Conservation (phyloP, 495 filamentous ascomycete genomes). For the Cenococcum geophilum region DNA sequence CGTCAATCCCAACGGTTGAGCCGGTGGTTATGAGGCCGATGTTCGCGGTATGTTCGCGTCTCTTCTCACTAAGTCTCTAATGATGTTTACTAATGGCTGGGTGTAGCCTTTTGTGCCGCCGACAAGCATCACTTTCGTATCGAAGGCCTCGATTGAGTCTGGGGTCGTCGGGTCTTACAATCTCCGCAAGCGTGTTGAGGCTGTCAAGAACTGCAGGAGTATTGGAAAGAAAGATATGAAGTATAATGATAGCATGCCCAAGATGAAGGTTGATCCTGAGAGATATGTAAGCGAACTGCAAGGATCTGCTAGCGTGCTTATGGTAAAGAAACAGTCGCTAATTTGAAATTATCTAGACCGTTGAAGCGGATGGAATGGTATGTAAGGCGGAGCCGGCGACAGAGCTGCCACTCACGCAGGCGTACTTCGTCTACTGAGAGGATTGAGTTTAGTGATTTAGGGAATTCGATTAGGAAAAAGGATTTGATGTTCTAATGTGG, state of each 20-base stretch:
- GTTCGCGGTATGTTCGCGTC: slow-evolving; percentile 58
- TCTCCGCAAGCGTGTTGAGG: slow-evolving; percentile 72
- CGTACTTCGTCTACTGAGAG: slow-evolving; percentile 67
- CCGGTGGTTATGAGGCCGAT: slow-evolving; percentile 81
- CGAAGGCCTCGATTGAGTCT: slow-evolving; percentile 57
- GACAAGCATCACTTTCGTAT: slow-evolving; percentile 79
- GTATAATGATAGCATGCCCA: slow-evolving; percentile 79
- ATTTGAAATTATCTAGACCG: slow-evolving; percentile 43
- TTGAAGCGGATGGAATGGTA: slow-evolving; percentile 77
- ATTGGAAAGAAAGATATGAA: slow-evolving; percentile 92
- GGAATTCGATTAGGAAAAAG: too few species aligned
- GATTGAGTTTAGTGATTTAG: too few species aligned
- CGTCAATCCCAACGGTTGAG: slow-evolving; percentile 84
- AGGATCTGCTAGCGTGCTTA: neutral
- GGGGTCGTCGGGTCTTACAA: slow-evolving; percentile 65
- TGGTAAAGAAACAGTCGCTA: neutral
- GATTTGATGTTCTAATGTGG: too few species aligned
- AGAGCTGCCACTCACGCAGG: slow-evolving; percentile 73
- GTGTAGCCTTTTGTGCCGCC: slow-evolving; percentile 54
- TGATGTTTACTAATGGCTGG: slow-evolving; percentile 2
- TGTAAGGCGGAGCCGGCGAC: slow-evolving; percentile 70
- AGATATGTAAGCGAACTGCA: slow-evolving; percentile 68
- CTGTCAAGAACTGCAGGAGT: slow-evolving; percentile 71
- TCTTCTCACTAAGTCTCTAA: slow-evolving; percentile 11
- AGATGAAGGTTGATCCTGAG: slow-evolving; percentile 93